phyloP scores from a whole-genome alignment of 2,329 filamentous ascomycete genomes.

The Camptophora hylomeconis region DNA sequence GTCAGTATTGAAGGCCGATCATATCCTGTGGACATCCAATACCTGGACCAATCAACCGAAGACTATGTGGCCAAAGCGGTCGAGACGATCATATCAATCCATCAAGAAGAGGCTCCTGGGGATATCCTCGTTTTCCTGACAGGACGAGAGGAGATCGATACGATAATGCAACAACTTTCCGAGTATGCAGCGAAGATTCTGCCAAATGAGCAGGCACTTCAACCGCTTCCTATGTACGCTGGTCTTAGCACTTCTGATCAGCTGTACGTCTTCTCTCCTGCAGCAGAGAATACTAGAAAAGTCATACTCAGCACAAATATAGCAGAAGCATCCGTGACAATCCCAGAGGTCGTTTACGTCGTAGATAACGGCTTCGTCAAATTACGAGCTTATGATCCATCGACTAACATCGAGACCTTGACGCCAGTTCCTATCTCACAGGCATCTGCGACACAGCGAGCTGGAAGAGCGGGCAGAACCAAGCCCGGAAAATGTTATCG shows the following conservation, averaged over 20 bases:
- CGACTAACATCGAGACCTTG: constrained; percentile 74
- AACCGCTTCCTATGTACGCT: constrained; percentile 73
- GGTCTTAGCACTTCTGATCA: constrained; percentile 83
- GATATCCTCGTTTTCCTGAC: constrained; percentile 88
- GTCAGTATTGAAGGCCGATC: constrained; percentile 77
- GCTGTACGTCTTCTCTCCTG: constrained; percentile 83
- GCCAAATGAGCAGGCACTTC: constrained; percentile 44
- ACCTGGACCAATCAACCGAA: constrained; percentile 63
- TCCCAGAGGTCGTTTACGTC: constrained; percentile 82
- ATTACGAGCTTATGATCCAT: constrained; percentile 70
- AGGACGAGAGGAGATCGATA: constrained; percentile 84
- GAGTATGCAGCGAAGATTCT: constrained; percentile 56
- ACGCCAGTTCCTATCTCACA: constrained; percentile 74
- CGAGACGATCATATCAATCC: constrained; percentile 76
- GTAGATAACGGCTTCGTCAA: constrained; percentile 88
- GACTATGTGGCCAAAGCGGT: constrained; percentile 78
- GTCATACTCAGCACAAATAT: constrained; percentile 93
- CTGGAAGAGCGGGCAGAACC: constrained; percentile 79
- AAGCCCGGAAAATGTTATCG: constrained; percentile 88
- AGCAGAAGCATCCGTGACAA: constrained; percentile 89
- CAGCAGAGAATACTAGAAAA: constrained; percentile 71
- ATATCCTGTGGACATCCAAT: constrained; percentile 78
- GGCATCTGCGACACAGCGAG: constrained; percentile 82
- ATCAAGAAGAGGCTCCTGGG: constrained; percentile 64
- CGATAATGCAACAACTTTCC: constrained; percentile 62